These are phyloP conservation scores for Thraustochytrium striatum DNA, from an alignment of 352 stramenopile genomes.

Conservation along the genomic window DNA sequence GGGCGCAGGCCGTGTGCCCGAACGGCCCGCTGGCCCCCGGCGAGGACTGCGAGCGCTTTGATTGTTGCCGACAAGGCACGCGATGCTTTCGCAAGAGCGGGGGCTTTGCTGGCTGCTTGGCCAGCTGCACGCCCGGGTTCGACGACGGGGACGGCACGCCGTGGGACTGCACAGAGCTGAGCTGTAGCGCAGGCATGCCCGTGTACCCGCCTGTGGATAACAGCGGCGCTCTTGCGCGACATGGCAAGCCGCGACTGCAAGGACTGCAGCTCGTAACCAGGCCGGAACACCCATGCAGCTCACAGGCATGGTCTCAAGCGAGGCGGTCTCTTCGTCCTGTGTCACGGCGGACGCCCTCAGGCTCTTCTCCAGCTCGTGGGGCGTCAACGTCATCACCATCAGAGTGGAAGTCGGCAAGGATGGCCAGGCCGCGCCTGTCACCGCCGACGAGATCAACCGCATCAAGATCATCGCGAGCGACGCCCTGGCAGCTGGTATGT, in stretches of 20 bases:
- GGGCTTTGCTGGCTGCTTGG: no score
- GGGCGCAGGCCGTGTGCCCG: no score
- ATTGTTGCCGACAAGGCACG: no score
- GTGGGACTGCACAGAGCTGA: no score
- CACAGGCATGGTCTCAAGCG: no score
- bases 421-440: not conserved
- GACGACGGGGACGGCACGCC: no score
- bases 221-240: not conserved
- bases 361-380: constrained; percentile 3
- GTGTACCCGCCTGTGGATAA: no score
- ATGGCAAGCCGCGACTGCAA: not conserved
- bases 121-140: no score
- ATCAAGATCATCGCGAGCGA: not conserved
- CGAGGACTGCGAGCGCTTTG: no score
- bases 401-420: constrained; percentile 8
- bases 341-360: not conserved
- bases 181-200: not conserved
- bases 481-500: constrained; percentile 39
- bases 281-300: constrained; percentile 10
- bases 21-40: no score
- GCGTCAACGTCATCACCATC: not conserved
- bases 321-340: constrained; percentile 7
- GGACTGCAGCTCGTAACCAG: no score
- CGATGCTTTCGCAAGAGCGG: no score
- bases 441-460: not conserved